Conservation (phyloP, 805 yeast species). For the Lachancea kluyveri region DNA sequence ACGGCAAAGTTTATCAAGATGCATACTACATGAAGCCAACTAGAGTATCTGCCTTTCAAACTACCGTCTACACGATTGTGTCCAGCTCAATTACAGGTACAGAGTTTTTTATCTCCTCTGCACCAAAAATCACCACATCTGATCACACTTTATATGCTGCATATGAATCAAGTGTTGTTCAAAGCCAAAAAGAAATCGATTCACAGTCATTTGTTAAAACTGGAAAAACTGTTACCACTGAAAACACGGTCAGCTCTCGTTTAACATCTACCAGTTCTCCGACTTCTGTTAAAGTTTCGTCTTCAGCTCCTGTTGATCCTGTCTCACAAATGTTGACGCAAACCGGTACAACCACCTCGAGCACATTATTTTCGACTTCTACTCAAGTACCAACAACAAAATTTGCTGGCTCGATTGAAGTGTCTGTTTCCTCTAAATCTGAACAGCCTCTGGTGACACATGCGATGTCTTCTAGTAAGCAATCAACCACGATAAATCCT, state of each 20-base stretch:
- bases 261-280: too few relatives aligned
- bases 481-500: conserved; percentile 27
- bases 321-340: conserved; percentile 6
- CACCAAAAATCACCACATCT: neutral
- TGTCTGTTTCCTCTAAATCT: conserved; percentile 26
- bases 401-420: conserved; percentile 27
- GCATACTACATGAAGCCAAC: conserved; percentile 3
- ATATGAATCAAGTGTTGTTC: too few relatives aligned
- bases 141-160: too few relatives aligned
- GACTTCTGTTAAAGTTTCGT: conserved; percentile 1
- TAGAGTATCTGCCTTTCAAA: conserved; percentile 7
- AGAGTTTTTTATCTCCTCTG: neutral
- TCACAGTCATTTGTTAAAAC: too few relatives aligned
- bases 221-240: too few relatives aligned
- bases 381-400: conserved; percentile 9
- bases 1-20: conserved; percentile 9
- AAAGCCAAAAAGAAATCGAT: too few relatives aligned
- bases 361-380: conserved; percentile 12
- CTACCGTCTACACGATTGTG: neutral
- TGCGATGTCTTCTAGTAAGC: conserved; percentile 24
- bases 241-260: too few relatives aligned
- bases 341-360: conserved; percentile 16
- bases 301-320: conserved; percentile 9
- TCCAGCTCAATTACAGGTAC: neutral
- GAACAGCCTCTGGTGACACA: conserved; percentile 30